Conservation (phyloP, 1,284 basidiomycete genomes). For the Mycena citricolor region DNA sequence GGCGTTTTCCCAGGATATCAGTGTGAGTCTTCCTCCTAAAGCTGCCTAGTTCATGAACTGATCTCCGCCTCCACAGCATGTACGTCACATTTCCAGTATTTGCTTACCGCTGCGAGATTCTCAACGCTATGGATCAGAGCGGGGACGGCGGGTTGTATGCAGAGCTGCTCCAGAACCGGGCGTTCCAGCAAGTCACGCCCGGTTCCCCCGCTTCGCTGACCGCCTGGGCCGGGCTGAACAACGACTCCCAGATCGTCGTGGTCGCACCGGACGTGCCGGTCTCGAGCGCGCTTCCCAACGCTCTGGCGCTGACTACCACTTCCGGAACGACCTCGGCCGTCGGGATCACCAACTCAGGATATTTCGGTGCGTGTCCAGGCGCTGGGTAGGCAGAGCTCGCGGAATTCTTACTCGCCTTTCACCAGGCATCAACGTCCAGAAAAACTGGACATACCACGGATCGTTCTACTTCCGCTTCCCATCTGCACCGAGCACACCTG, state of each 20-base stretch:
- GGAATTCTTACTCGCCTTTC: no score
- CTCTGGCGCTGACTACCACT: constrained; percentile 54
- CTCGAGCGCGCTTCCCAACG: constrained; percentile 63
- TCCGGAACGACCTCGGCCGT: constrained; percentile 44
- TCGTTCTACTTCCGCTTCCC: constrained; percentile 68
- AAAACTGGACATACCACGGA: constrained; percentile 58
- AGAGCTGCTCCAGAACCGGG: constrained; percentile 57
- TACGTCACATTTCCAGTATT: no score
- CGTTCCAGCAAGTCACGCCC: constrained; percentile 54
- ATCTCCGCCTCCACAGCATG: no score
- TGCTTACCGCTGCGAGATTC: no score
- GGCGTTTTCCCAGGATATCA: no score
- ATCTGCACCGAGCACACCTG: no score
- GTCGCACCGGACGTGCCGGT: constrained; percentile 50
- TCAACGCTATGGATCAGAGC: no score
- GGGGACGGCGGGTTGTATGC: constrained; percentile 61
- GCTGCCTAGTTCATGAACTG: no score
- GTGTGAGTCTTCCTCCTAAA: no score
- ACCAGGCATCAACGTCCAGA: constrained; percentile 58
- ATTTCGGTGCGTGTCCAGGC: constrained; percentile 56
- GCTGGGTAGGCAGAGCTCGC: no score
- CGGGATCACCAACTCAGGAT: constrained; percentile 66
- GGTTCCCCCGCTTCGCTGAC: constrained; percentile 49
- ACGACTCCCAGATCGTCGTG: constrained; percentile 48
- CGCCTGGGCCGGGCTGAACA: constrained; percentile 55